Conservation (phyloP, 345 rosid species). For the Cardamine resedifolia region DNA sequence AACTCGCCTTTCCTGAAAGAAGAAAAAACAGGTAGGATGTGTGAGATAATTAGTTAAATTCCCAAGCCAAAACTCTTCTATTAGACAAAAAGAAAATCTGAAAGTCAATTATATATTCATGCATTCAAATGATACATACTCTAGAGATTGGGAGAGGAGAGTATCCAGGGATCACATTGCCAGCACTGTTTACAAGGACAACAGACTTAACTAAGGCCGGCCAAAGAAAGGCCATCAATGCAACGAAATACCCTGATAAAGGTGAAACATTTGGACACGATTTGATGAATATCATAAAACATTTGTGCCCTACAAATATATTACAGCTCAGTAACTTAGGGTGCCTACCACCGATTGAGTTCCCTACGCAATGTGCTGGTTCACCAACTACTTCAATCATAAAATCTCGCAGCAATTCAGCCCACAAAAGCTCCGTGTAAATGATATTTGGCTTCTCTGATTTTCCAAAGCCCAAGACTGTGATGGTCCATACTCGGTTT, state of each 20-base stretch:
- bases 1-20: slow-evolving; percentile 59
- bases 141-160: slow-evolving; percentile 43
- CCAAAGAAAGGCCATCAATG: slow-evolving; percentile 65
- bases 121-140: slow-evolving; percentile 42
- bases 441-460: slow-evolving; percentile 87
- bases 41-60: slow-evolving; percentile 6
- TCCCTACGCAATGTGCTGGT: slow-evolving; percentile 81
- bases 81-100: not conserved
- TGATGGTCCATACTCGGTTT: slow-evolving; percentile 75
- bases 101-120: not conserved
- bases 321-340: not conserved
- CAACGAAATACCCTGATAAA: slow-evolving; percentile 66
- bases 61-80: not conserved
- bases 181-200: slow-evolving; percentile 75
- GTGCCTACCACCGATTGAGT: slow-evolving; percentile 81
- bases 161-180: slow-evolving; percentile 64
- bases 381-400: slow-evolving; percentile 71
- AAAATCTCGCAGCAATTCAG: slow-evolving; percentile 83
- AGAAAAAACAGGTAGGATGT: not conserved
- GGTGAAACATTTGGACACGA: slow-evolving; percentile 14
- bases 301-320: not conserved
- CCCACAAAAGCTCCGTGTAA: slow-evolving; percentile 87
- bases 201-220: slow-evolving; percentile 66
- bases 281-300: slow-evolving; percentile 12
- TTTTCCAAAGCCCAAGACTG: slow-evolving; percentile 81